phyloP scores from a whole-genome alignment of 208 protist genomes.

The Acanthamoeba lugdunensis region DNA sequence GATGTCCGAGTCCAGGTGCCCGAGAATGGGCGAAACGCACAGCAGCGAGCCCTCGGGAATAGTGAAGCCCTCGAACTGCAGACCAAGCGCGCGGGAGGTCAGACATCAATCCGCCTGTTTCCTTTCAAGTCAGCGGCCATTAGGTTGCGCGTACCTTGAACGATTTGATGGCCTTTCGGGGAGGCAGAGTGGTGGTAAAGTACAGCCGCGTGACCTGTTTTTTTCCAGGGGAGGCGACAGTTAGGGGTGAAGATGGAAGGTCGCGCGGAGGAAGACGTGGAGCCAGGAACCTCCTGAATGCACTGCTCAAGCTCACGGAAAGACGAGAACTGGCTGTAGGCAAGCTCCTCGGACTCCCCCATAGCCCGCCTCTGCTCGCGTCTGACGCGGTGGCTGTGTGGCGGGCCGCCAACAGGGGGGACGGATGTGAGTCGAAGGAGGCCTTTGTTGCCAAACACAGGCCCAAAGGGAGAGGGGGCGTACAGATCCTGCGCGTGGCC shows the following conservation, averaged over 20 bases:
- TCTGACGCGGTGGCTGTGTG: slow-evolving; percentile 14
- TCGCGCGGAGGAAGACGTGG: no score
- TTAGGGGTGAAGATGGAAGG: no score
- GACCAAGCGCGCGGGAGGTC: no score
- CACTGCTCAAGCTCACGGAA: slow-evolving; percentile 43
- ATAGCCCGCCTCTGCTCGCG: slow-evolving; percentile 37
- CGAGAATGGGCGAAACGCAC: slow-evolving; percentile 21
- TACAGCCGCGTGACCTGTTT: slow-evolving; percentile 27
- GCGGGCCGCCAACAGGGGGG: not conserved
- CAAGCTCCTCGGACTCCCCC: slow-evolving; percentile 13
- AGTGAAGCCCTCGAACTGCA: slow-evolving; percentile 27
- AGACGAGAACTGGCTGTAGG: not conserved
- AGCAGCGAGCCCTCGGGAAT: slow-evolving; percentile 31
- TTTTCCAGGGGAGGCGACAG: no score
- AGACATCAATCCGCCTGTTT: not conserved
- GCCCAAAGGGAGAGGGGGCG: not conserved
- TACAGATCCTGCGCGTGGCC: slow-evolving; percentile 47
- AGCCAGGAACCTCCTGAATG: not conserved
- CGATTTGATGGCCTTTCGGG: slow-evolving; percentile 11
- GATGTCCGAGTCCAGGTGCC: slow-evolving; percentile 32
- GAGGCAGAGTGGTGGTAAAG: slow-evolving; percentile 21
- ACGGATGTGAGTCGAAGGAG: not conserved
- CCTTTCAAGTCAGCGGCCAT: not conserved
- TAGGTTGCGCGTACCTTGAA: not conserved
- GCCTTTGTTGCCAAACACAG: no score